Evolutionary conservation across 768 basidiomycete species (phyloP).

Genomic region (Leccinellum albellum): DNA sequence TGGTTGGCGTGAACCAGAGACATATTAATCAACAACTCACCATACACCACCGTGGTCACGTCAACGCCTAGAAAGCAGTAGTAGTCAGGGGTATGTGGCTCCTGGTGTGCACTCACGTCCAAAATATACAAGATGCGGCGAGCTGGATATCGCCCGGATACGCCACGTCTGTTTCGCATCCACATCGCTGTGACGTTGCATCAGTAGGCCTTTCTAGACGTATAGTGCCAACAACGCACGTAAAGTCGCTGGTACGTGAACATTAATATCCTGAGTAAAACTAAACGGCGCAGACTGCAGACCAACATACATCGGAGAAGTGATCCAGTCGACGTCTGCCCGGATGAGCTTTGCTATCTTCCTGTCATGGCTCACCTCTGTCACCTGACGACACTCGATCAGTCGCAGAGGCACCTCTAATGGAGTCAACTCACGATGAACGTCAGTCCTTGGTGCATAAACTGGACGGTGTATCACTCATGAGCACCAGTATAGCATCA

Average conservation of each 20-base stretch:
- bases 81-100: background rate
- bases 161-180: conserved; percentile 75
- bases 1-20: background rate
- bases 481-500: conserved; percentile 1
- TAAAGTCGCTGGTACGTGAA: conserved; percentile 55
- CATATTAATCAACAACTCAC: conserved; percentile 35
- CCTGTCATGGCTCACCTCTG: conserved; percentile 76
- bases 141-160: conserved; percentile 59
- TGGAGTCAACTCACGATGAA: conserved; percentile 54
- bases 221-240: conserved; percentile 41
- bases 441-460: conserved; percentile 83
- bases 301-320: conserved; percentile 54
- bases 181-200: conserved; percentile 50
- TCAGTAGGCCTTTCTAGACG: background rate
- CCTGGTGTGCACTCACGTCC: conserved; percentile 50
- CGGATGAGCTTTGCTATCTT: conserved; percentile 66
- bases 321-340: conserved; percentile 83
- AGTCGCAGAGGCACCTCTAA: background rate
- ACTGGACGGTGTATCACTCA: conserved; percentile 38
- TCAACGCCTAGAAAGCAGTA: conserved; percentile 46
- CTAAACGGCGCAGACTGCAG: background rate
- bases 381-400: conserved; percentile 44
- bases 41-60: conserved; percentile 69
- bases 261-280: background rate
- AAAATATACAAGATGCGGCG: conserved; percentile 58